phyloP scores from a whole-genome alignment of 164 flowering plant species.

The Amborella trichopoda region DNA sequence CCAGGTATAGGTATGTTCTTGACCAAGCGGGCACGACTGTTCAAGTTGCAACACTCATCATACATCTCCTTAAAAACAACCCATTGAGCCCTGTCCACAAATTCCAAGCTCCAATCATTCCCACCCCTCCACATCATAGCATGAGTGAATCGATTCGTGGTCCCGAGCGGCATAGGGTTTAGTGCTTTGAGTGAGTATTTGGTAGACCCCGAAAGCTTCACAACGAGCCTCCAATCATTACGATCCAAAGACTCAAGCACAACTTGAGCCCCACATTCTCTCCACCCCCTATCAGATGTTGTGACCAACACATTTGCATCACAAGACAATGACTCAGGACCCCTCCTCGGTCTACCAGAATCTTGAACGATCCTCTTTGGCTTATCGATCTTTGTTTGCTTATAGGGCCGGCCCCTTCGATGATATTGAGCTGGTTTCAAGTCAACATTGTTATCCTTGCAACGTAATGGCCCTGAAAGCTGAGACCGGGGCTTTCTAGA shows the following conservation, averaged over 20 bases:
- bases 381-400: conserved; percentile 44
- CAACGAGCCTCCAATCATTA: conserved; percentile 79
- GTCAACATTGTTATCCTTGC: background rate
- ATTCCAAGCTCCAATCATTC: conserved; percentile 93
- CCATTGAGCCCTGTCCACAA: conserved; percentile 87
- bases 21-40: conserved; percentile 69
- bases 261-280: conserved; percentile 69
- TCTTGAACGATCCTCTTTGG: conserved; percentile 36
- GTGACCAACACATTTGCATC: conserved; percentile 73
- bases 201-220: conserved; percentile 52
- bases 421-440: conserved; percentile 38
- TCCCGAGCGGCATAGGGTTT: conserved; percentile 81
- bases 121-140: conserved; percentile 99
- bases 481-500: conserved; percentile 70
- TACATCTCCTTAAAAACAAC: conserved; percentile 84
- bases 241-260: conserved; percentile 58
- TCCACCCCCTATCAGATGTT: conserved; percentile 71
- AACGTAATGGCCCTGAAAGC: conserved; percentile 33
- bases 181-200: conserved; percentile 74
- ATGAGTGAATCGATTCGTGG: conserved; percentile 85
- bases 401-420: conserved; percentile 38
- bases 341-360: conserved; percentile 30
- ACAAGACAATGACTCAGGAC: conserved; percentile 45
- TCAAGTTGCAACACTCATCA: conserved; percentile 86
- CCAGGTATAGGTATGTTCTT: conserved; percentile 97